Evolutionary conservation across 768 basidiomycete genomes (phyloP), one percentile per base, ranked within the genome.

Genomic region (Neoboletus subvelutipes): DNA sequence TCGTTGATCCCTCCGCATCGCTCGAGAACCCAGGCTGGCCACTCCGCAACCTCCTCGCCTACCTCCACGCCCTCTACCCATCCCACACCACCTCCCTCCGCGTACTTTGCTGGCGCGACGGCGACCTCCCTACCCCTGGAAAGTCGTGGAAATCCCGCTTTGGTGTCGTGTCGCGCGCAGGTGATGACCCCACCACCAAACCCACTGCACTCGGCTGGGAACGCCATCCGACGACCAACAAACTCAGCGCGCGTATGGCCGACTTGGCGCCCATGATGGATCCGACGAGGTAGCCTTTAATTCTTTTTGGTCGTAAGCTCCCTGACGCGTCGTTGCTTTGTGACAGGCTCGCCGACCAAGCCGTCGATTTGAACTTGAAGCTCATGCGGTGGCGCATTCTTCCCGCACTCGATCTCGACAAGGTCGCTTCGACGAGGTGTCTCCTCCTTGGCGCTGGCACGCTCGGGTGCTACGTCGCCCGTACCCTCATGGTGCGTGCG

Each of bases 191-290:
- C 36, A 36, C 46, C 45, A 34, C 56, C 4, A 74, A 78, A 10
- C 88, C 90, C 0, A 75, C 76, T 10, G 89, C 92, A 0, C 88
- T 96, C 0, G 97, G 96, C 7, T 99, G 97, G 97, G 96, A 98
- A 76, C 92, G 92, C 78, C 95, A 93, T 55, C 71, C 80, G 77
- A 20, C 83, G 83, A 67, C 68, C 15, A 94, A 94, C 20, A 95
- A 95, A 66, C 78, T 98, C 4, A 90, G 84, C 1, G 91, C 95
- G 22, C 81, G 92, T 17, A 65, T 94, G 52, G 94, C 95, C 0
- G 94, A 98, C 74, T 72, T 99, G 18, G 94, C 90, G 10, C 90
- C 94, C 0, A 91, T 94, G 86, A 97, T 98, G 94, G 95, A 98
- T 71, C 97, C 96, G 0, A 76, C 80, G 5, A 80, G 85, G 92